Evolutionary conservation across 129 eudicot genomes (phyloP), one percentile per base, ranked within the genome.

Genomic region (Saussurea involucrata): DNA sequence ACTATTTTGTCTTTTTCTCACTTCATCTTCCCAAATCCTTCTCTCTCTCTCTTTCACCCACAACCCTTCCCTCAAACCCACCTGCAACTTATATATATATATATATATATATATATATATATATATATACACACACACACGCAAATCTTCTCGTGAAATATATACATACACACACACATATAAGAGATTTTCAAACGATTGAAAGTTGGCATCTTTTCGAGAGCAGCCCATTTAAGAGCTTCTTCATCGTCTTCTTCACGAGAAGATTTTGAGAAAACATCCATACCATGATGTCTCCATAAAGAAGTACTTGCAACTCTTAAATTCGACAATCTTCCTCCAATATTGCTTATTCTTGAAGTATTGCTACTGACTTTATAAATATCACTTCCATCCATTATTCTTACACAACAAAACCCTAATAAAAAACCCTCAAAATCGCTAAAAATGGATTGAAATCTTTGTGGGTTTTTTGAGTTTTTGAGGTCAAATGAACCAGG

Each of bases 181-280:
- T n/a, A n/a, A n/a, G n/a, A n/a, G n/a, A n/a, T 89, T 44, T 74
- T 89, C 57, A 92, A 42, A 32, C 95, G 87, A 73, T 87, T 88
- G 70, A 83, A 92, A 13, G 97, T 92, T 0, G 97, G 97, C 18
- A 89, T 83, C 67, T 80, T 92, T 66, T 92, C 95, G 3, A 92
- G 88, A 17, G 97, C 82, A 65, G 95, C 97, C 95, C 97, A 92
- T 73, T 85, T 92, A 15, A 92, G 86, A 44, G 95, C 92, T 69
- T 87, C 97, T 80, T 92, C 97, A 57, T 92, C 97, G 27, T 87
- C 85, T 74, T 91, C 92, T n/a, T 88, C 87, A 24, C 85, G 63
- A 1, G 72, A 28, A 0, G 94, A 87, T 42, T 71, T 76, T 0
- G 95, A 85, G 27, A 88, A 88, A 22, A 81, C 91, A 18, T 88